Percentiles rank a stretch among this genome's conserved stretches.
These are phyloP conservation scores for Austroboletus niveus DNA, from an alignment of 1,284 basidiomycete genomes.

Conservation along the genomic window DNA sequence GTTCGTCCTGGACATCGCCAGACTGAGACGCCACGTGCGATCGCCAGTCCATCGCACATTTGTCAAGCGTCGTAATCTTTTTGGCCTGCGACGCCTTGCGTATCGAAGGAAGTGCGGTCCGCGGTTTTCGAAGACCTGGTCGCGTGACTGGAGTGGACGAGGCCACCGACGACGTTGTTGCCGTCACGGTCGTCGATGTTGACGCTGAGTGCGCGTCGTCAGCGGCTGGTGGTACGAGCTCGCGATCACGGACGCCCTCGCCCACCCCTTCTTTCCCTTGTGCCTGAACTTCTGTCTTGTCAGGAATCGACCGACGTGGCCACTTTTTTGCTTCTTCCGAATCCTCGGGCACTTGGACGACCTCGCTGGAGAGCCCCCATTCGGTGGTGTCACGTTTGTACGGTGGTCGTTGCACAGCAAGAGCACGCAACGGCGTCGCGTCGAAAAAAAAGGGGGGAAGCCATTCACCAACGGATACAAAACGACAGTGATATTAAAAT, in stretches of 20 bases:
- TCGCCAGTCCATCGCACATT: slow-evolving; percentile 81
- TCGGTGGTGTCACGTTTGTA: slow-evolving; percentile 12
- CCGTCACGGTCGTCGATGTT: not conserved
- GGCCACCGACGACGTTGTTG: too few species aligned
- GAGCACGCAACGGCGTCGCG: not conserved
- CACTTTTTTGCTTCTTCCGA: slow-evolving; percentile 74
- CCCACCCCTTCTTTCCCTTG: not conserved
- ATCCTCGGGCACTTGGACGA: slow-evolving; percentile 66
- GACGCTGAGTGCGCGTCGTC: not conserved
- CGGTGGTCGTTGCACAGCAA: not conserved
- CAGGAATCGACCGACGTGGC: slow-evolving; percentile 47
- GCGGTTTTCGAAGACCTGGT: slow-evolving; percentile 65
- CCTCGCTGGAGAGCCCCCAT: slow-evolving; percentile 47
- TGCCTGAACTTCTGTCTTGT: not conserved
- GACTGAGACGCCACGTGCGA: slow-evolving; percentile 54
- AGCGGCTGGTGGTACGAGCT: too few species aligned
- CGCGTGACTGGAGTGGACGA: slow-evolving; percentile 34
- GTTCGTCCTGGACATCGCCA: slow-evolving; percentile 56
- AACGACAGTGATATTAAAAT: too few species aligned
- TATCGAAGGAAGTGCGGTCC: slow-evolving; percentile 49
- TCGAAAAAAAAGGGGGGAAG: not conserved
- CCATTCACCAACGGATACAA: not conserved
- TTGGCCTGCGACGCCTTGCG: slow-evolving; percentile 55
- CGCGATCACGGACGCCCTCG: not conserved
- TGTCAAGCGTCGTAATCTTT: slow-evolving; percentile 78